A percentile compares a stretch with the other conserved stretches of the same genome.
Conservation (phyloP, 1,284 basidiomycete genomes). For the Heterobasidion occidentale region DNA sequence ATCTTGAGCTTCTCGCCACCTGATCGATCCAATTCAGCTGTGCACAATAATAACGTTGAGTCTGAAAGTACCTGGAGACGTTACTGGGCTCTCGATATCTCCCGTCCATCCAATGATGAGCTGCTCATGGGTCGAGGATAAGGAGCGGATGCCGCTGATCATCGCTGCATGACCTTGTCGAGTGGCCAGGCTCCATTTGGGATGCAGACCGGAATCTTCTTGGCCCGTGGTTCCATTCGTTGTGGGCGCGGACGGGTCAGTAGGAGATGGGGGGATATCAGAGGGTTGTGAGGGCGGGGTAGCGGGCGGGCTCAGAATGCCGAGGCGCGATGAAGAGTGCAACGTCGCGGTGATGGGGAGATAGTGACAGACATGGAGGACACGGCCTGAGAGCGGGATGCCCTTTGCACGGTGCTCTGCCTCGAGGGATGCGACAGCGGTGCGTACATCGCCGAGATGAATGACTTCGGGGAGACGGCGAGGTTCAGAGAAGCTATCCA, state of each 20-base stretch:
- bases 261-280: slow-evolving; percentile 27
- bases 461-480: slow-evolving; percentile 28
- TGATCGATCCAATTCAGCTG: neutral
- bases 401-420: slow-evolving; percentile 60
- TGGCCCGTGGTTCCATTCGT: slow-evolving; percentile 8
- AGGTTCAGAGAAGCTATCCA: slow-evolving; percentile 43
- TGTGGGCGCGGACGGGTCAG: slow-evolving; percentile 2
- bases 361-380: slow-evolving; percentile 84
- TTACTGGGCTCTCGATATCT: slow-evolving; percentile 52
- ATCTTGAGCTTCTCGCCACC: slow-evolving; percentile 30
- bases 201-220: slow-evolving; percentile 1
- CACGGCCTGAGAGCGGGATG: slow-evolving; percentile 71
- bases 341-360: slow-evolving; percentile 64
- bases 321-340: slow-evolving; percentile 24
- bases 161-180: slow-evolving; percentile 93
- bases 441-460: slow-evolving; percentile 47
- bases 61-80: slow-evolving; percentile 10
- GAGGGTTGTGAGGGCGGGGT: slow-evolving; percentile 48
- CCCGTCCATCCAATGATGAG: slow-evolving; percentile 93
- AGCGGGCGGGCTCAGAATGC: slow-evolving; percentile 59
- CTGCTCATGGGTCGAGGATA: slow-evolving; percentile 82
- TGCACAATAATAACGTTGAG: neutral
- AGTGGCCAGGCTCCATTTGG: slow-evolving; percentile 68
- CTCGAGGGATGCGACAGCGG: slow-evolving; percentile 58
- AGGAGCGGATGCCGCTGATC: slow-evolving; percentile 86